These are phyloP conservation scores for Limonium bicolor DNA, from an alignment of 148 eudicot species.

Conservation along the genomic window DNA sequence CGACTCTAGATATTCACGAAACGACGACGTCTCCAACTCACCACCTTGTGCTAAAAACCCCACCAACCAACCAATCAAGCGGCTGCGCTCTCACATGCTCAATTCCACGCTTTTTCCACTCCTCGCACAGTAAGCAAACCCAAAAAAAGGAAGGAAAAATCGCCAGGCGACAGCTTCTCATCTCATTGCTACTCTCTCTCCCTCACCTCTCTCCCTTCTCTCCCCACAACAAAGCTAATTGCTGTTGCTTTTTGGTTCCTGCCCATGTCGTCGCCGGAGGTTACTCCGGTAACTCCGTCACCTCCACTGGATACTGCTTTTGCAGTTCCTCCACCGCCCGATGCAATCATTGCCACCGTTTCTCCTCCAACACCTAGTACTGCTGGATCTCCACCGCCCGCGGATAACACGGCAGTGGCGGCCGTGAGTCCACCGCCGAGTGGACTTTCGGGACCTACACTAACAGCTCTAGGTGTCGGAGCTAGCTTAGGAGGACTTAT, in stretches of 20 bases:
- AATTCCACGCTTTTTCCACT: too few species aligned
- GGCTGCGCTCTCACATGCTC: too few species aligned
- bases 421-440: constrained; percentile 11
- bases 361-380: constrained; percentile 4
- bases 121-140: neutral
- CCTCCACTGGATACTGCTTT: constrained; percentile 1
- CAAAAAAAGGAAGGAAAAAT: too few species aligned
- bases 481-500: constrained; percentile 52
- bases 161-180: neutral
- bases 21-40: too few species aligned
- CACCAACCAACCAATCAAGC: too few species aligned
- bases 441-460: constrained; percentile 7
- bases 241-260: neutral
- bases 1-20: too few species aligned
- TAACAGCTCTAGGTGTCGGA: constrained; percentile 47
- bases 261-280: constrained; percentile 6
- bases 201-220: constrained; percentile 6
- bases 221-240: too few species aligned
- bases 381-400: neutral
- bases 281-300: neutral
- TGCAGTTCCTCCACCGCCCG: neutral
- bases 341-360: too few species aligned
- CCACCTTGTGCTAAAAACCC: too few species aligned
- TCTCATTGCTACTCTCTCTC: neutral
- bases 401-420: neutral